Conservation (phyloP, 2,329 filamentous ascomycete genomes). For the Hansfordia pulvinata region DNA sequence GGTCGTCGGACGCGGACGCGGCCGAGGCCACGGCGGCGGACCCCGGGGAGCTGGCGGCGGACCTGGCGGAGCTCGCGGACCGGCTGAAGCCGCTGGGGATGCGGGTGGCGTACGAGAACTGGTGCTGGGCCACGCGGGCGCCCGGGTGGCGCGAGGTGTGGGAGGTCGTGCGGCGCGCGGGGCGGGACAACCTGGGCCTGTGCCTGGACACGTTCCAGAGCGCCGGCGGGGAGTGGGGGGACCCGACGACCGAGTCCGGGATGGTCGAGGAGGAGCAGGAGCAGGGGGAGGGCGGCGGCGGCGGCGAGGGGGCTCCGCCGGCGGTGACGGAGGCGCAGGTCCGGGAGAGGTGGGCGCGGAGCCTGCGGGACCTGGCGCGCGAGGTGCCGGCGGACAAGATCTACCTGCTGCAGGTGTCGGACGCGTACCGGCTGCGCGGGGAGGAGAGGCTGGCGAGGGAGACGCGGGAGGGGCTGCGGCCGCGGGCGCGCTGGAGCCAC, state of each 20-base stretch:
- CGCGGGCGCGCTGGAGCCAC: constrained; percentile 57
- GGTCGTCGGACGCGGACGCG: constrained; percentile 51
- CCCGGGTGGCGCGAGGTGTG: constrained; percentile 57
- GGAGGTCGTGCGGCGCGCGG: constrained; percentile 49
- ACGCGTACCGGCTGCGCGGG: constrained; percentile 53
- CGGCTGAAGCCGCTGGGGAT: constrained; percentile 44
- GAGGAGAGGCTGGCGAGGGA: constrained; percentile 27
- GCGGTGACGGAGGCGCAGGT: no score
- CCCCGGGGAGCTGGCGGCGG: constrained; percentile 39
- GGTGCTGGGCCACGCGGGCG: constrained; percentile 66
- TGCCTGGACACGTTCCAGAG: constrained; percentile 72
- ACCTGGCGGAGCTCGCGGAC: constrained; percentile 51
- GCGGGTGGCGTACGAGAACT: constrained; percentile 65
- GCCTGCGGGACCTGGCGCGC: constrained; percentile 38
- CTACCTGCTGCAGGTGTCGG: constrained; percentile 60
- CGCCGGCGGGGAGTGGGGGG: constrained; percentile 58
- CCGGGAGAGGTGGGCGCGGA: constrained; percentile 38
- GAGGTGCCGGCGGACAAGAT: constrained; percentile 57
- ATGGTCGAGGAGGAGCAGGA: constrained; percentile 39
- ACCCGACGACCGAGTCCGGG: constrained; percentile 52
- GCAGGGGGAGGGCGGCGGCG: no score
- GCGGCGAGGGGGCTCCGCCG: no score
- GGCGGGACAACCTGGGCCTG: constrained; percentile 54
- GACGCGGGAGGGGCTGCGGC: constrained; percentile 38
- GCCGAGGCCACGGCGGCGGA: no score